phyloP scores from a whole-genome alignment of 2,329 filamentous ascomycete genomes.

The Paramyrothecium sp. region DNA sequence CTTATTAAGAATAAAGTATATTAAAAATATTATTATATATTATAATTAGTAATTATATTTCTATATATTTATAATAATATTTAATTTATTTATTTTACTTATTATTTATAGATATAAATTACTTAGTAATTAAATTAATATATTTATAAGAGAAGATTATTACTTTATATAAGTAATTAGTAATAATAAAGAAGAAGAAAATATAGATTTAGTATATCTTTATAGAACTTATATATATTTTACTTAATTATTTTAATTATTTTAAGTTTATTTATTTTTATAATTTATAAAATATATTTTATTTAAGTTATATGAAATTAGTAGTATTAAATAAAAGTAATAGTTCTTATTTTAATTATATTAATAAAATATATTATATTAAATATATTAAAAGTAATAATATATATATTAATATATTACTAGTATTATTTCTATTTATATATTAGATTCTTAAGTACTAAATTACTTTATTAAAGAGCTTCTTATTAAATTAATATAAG shows the following conservation, averaged over 20 bases:
- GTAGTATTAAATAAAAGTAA: too few species aligned
- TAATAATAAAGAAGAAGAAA: conserved; percentile 2
- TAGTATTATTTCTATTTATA: background rate
- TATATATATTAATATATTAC: background rate
- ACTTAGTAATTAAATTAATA: background rate
- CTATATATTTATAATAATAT: background rate
- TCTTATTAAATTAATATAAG: background rate
- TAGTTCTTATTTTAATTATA: too few species aligned
- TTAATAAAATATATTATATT: too few species aligned
- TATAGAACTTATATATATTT: background rate
- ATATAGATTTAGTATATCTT: background rate
- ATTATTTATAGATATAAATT: background rate
- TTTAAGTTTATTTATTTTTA: background rate
- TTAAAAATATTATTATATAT: background rate
- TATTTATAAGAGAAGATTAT: background rate
- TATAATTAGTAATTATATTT: background rate
- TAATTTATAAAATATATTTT: background rate
- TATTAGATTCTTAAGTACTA: background rate
- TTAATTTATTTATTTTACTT: background rate
- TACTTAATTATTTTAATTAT: background rate
- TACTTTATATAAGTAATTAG: background rate
- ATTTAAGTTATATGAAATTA: background rate
- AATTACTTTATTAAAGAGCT: too few species aligned
- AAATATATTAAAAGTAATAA: too few species aligned
- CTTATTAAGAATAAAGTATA: background rate